Conservation (phyloP, 202 grass and related monocot genomes). For the Elaeis oleifera region DNA sequence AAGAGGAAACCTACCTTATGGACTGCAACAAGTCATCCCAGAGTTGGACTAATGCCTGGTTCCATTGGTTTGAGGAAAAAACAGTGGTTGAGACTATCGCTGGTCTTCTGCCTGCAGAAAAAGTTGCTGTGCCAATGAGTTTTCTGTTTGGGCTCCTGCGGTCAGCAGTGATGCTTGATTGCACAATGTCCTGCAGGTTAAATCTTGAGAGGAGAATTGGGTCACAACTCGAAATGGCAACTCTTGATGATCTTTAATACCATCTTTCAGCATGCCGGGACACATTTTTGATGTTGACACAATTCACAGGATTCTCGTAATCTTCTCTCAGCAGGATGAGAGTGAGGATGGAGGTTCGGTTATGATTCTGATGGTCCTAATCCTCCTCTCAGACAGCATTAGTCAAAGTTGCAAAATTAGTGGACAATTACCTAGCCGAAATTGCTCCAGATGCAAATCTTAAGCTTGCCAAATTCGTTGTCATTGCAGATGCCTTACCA, state of each 20-base stretch:
- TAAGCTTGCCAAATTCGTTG: conserved; percentile 51
- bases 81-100: conserved; percentile 25
- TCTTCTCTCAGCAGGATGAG: conserved; percentile 22
- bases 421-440: conserved; percentile 60
- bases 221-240: conserved; percentile 11
- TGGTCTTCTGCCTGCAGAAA: conserved; percentile 30
- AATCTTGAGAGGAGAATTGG: conserved; percentile 20
- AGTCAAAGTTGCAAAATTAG: conserved; percentile 42
- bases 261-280: conserved; percentile 4
- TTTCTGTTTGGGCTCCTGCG: conserved; percentile 38
- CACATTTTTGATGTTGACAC: conserved; percentile 21
- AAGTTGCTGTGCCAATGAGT: conserved; percentile 23
- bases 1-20: conserved; percentile 11
- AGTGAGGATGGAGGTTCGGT: conserved; percentile 10
- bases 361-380: conserved; percentile 10
- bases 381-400: conserved; percentile 32
- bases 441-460: conserved; percentile 74
- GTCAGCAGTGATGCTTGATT: conserved; percentile 26
- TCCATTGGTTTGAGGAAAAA: conserved; percentile 21
- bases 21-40: neutral
- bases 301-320: conserved; percentile 14
- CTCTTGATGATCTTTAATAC: conserved; percentile 22
- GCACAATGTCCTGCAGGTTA: conserved; percentile 26
- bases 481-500: conserved; percentile 52
- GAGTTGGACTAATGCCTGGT: too few relatives aligned